These are phyloP conservation scores for Buxus sempervirens DNA, from an alignment of 164 flowering plant species.

Conservation along the genomic window DNA sequence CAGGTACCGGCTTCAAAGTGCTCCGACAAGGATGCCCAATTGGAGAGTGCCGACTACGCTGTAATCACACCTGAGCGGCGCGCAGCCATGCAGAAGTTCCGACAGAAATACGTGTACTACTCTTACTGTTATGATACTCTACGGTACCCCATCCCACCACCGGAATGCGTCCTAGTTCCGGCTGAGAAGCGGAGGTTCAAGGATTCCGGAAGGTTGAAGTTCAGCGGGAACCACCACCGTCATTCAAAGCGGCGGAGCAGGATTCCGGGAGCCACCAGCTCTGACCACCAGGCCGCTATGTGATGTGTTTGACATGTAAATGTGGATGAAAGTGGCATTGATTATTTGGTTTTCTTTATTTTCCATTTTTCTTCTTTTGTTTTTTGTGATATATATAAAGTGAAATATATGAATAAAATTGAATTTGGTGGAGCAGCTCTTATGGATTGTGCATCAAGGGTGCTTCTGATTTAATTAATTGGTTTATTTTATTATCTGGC, in stretches of 20 bases:
- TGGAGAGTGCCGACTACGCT: slow-evolving; percentile 37
- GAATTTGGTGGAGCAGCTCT: neutral
- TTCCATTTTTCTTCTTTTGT: neutral
- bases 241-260: slow-evolving; percentile 27
- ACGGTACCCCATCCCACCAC: slow-evolving; percentile 64
- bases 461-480: neutral
- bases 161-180: slow-evolving; percentile 71
- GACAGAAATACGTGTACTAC: slow-evolving; percentile 73
- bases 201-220: slow-evolving; percentile 62
- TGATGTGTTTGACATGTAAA: slow-evolving; percentile 3
- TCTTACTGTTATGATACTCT: slow-evolving; percentile 77
- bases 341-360: neutral
- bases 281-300: slow-evolving; percentile 6
- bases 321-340: neutral
- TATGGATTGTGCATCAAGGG: neutral
- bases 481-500: no score
- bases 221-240: slow-evolving; percentile 42
- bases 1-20: slow-evolving; percentile 29
- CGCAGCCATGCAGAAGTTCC: slow-evolving; percentile 53
- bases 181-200: slow-evolving; percentile 54
- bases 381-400: neutral
- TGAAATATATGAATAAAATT: neutral
- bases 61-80: slow-evolving; percentile 37
- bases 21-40: slow-evolving; percentile 15
- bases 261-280: neutral